phyloP scores from a whole-genome alignment of 495 filamentous ascomycete species.

The Aspergillus panamensis region DNA sequence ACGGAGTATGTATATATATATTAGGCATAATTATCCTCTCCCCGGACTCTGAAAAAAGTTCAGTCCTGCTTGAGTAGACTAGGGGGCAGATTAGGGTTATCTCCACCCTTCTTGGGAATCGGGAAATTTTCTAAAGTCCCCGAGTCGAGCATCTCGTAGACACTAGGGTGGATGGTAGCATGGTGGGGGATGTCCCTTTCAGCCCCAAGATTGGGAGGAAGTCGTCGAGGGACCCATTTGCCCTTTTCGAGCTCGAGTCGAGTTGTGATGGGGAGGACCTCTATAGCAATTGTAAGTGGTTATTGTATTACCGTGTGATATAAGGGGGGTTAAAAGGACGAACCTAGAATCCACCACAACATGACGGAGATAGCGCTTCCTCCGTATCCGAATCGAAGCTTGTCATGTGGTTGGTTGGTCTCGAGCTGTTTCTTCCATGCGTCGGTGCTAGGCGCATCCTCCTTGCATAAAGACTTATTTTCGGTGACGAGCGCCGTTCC shows the following conservation, averaged over 20 bases:
- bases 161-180: conserved; percentile 23
- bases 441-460: conserved; percentile 10
- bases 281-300: conserved; percentile 18
- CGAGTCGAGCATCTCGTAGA: conserved; percentile 19
- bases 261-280: conserved; percentile 35
- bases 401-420: conserved; percentile 20
- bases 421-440: neutral
- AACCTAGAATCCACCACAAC: conserved; percentile 21
- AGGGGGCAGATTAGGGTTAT: conserved; percentile 19
- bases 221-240: conserved; percentile 27
- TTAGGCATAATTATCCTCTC: no score
- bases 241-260: conserved; percentile 29
- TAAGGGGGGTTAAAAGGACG: neutral
- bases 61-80: neutral
- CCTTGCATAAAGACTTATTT: conserved; percentile 6
- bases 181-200: conserved; percentile 15
- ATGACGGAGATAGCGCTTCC: conserved; percentile 5
- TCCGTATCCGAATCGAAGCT: conserved; percentile 16
- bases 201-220: conserved; percentile 23
- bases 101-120: conserved; percentile 19
- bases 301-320: neutral
- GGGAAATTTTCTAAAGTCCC: conserved; percentile 14
- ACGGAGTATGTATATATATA: no score
- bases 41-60: neutral
- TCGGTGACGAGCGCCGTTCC: conserved; percentile 1